Percentiles rank a stretch among this genome's conserved stretches.
These are phyloP conservation scores for Neckera pumila DNA, from an alignment of 225 moss, liverwort and hornwort genomes.

Conservation along the genomic window DNA sequence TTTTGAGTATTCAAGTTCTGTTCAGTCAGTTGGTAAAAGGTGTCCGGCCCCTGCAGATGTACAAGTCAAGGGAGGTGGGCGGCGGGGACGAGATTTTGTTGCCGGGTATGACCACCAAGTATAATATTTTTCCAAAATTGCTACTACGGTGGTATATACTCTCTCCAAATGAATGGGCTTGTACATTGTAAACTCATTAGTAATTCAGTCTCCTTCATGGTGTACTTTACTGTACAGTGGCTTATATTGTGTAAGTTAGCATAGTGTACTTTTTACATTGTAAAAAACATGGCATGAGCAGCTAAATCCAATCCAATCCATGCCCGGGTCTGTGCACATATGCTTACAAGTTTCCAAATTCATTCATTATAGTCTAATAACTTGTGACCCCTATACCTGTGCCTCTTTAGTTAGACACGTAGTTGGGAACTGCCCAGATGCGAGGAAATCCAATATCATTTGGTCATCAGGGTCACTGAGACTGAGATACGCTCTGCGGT, in stretches of 20 bases:
- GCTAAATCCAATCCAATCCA: conserved; percentile 3
- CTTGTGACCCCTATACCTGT: neutral
- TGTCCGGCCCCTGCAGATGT: neutral
- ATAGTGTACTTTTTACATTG: neutral
- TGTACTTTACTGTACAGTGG: neutral
- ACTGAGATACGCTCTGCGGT: neutral
- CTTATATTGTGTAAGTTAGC: neutral
- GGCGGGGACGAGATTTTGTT: neutral
- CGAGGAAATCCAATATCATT: neutral
- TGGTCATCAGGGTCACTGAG: neutral
- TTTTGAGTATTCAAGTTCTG: neutral
- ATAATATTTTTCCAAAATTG: too few species aligned
- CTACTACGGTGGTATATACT: neutral
- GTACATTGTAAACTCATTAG: neutral
- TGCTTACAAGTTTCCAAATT: neutral
- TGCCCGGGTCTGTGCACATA: neutral
- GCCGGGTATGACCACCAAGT: neutral
- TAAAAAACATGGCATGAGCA: neutral
- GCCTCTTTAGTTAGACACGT: neutral
- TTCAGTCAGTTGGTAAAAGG: conserved; percentile 7
- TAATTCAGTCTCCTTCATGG: neutral
- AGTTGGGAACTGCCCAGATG: neutral
- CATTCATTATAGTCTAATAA: neutral
- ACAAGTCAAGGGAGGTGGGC: neutral
- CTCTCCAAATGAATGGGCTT: neutral